phyloP scores from a whole-genome alignment of 495 filamentous ascomycete genomes.

The Aspergillus nanangensis region DNA sequence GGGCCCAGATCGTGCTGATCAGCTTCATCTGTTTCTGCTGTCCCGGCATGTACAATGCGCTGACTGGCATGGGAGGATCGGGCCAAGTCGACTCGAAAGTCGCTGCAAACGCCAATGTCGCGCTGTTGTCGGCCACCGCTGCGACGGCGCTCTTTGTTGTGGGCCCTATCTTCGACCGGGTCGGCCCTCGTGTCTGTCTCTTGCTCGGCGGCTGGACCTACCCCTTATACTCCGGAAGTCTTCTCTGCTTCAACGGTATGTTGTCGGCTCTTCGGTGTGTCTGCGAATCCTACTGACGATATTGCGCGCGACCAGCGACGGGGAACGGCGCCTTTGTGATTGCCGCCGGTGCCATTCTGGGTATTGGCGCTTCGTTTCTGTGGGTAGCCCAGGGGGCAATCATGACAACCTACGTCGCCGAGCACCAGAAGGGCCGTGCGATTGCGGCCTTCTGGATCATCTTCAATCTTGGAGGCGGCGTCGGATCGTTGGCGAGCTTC shows the following conservation, averaged over 20 bases:
- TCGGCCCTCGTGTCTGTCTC: conserved; percentile 36
- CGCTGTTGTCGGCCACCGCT: conserved; percentile 33
- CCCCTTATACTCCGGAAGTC: conserved; percentile 35
- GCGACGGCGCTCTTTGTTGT: conserved; percentile 39
- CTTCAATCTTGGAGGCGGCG: conserved; percentile 49
- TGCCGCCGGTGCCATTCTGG: conserved; percentile 52
- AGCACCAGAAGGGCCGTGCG: conserved; percentile 44
- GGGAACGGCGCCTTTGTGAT: conserved; percentile 73
- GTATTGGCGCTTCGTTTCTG: conserved; percentile 45
- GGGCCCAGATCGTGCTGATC: conserved; percentile 42
- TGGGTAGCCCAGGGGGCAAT: conserved; percentile 55
- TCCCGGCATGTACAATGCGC: conserved; percentile 77
- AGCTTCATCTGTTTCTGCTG: conserved; percentile 76
- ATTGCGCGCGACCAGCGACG: conserved; percentile 52
- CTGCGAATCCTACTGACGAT: background rate
- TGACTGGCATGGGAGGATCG: conserved; percentile 52
- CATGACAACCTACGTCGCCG: conserved; percentile 50
- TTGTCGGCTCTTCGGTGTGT: background rate
- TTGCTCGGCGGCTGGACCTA: conserved; percentile 42
- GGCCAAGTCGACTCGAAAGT: conserved; percentile 43
- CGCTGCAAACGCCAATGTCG: conserved; percentile 38
- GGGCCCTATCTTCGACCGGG: conserved; percentile 37
- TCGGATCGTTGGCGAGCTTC: conserved; percentile 46
- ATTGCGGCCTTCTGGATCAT: conserved; percentile 53
- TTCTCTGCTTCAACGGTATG: conserved; percentile 35